Evolutionary conservation across 2,329 filamentous ascomycete genomes (phyloP).

Genomic region (Fusarium drepaniforme): DNA sequence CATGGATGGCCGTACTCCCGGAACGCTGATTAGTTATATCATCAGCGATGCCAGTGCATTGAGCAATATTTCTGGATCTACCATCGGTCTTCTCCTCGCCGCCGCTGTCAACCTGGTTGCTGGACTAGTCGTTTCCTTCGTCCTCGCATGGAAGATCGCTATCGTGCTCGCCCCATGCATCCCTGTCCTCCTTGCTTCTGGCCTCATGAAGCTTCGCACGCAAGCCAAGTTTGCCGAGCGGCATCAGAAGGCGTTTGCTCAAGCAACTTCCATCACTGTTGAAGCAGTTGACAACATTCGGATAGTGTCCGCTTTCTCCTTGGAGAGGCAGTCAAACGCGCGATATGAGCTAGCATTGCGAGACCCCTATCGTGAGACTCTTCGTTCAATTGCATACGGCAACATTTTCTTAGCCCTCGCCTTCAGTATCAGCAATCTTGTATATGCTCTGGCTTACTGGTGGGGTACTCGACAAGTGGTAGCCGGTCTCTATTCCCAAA

Average conservation of each 20-base stretch:
- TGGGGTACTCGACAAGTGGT: conserved; percentile 80
- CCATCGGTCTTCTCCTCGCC: conserved; percentile 74
- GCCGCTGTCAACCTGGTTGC: conserved; percentile 70
- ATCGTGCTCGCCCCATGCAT: conserved; percentile 76
- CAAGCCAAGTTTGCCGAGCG: conserved; percentile 67
- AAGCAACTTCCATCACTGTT: conserved; percentile 71
- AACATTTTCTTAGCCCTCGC: conserved; percentile 71
- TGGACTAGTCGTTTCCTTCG: conserved; percentile 57
- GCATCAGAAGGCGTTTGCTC: conserved; percentile 72
- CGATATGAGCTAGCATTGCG: not conserved
- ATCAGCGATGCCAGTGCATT: conserved; percentile 74
- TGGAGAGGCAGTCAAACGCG: not conserved
- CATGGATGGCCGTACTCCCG: conserved; percentile 59
- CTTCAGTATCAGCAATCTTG: conserved; percentile 70
- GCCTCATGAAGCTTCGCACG: conserved; percentile 74
- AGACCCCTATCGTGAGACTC: conserved; percentile 48
- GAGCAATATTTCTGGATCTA: conserved; percentile 73
- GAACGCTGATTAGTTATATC: conserved; percentile 74
- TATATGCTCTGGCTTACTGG: conserved; percentile 82
- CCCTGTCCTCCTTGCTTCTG: conserved; percentile 72
- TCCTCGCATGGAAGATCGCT: conserved; percentile 73
- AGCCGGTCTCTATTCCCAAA: conserved; percentile 69
- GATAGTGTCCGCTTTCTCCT: conserved; percentile 42
- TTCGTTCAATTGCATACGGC: conserved; percentile 56
- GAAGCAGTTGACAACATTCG: conserved; percentile 61